Conservation (phyloP, 2,329 filamentous ascomycete genomes). For the Cadophora gregata region DNA sequence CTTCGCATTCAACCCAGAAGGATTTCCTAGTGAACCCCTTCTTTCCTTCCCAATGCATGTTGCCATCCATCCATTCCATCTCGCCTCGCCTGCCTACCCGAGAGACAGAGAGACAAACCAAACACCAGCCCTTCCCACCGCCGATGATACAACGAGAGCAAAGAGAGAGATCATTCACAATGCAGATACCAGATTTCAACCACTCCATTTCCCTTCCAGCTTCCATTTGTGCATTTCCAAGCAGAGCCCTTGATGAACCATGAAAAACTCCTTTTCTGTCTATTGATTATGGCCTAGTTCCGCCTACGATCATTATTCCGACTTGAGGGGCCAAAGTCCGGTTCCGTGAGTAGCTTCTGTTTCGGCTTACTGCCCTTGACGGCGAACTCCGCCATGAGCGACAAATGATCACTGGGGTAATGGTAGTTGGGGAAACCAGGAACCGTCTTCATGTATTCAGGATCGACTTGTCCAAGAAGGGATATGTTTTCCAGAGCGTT, state of each 20-base stretch:
- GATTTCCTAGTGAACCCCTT: constrained; percentile 23
- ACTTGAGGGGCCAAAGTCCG: constrained; percentile 44
- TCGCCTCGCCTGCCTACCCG: constrained; percentile 20
- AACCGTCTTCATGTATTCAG: constrained; percentile 71
- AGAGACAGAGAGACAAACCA: constrained; percentile 31
- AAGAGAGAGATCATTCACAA: constrained; percentile 28
- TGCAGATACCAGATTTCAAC: constrained; percentile 20
- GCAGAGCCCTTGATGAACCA: constrained; percentile 26
- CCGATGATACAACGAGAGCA: constrained; percentile 31
- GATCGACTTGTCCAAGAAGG: constrained; percentile 72
- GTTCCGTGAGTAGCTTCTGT: constrained; percentile 40
- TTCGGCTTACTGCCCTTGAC: constrained; percentile 66
- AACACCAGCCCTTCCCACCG: constrained; percentile 33
- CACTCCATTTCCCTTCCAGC: constrained; percentile 16
- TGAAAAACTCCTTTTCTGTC: constrained; percentile 15
- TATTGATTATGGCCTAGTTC: constrained; percentile 22
- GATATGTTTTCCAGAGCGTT: constrained; percentile 71
- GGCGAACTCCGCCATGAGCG: constrained; percentile 71
- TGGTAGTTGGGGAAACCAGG: constrained; percentile 79
- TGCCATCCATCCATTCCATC: constrained; percentile 5
- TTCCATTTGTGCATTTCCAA: constrained; percentile 29
- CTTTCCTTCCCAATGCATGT: constrained; percentile 20
- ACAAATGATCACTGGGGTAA: constrained; percentile 76
- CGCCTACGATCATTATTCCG: constrained; percentile 33
- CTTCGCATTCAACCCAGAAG: constrained; percentile 20